phyloP scores from a whole-genome alignment of 1,139 yeast species.

The Yamadazyma sp. region DNA sequence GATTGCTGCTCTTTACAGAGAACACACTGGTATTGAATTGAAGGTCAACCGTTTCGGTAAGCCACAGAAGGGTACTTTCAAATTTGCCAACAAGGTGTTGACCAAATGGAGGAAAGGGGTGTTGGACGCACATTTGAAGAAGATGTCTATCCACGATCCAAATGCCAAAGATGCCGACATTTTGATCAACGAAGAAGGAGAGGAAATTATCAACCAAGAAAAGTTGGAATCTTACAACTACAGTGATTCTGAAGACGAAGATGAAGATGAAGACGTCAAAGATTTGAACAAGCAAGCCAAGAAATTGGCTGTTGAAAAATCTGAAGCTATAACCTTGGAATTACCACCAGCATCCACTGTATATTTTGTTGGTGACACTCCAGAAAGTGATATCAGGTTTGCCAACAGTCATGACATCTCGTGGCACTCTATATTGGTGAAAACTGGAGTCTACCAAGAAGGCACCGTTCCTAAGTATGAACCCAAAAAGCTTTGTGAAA shows the following conservation, averaged over 20 bases:
- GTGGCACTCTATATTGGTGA: conserved; percentile 82
- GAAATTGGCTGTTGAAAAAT: conserved; percentile 28
- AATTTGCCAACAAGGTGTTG: conserved; percentile 74
- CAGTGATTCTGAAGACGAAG: conserved; percentile 31
- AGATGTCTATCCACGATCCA: conserved; percentile 47
- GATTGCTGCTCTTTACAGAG: conserved; percentile 76
- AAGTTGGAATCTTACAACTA: conserved; percentile 40
- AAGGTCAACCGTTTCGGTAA: conserved; percentile 80
- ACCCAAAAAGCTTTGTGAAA: conserved; percentile 71
- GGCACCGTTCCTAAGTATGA: conserved; percentile 76
- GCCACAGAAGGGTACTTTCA: conserved; percentile 82
- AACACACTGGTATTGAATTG: conserved; percentile 76
- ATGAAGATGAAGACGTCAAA: conserved; percentile 21
- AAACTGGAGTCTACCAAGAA: conserved; percentile 83
- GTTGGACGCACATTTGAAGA: conserved; percentile 68
- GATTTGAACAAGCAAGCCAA: conserved; percentile 17
- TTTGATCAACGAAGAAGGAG: conserved; percentile 48
- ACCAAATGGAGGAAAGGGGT: conserved; percentile 77
- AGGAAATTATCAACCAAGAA: conserved; percentile 46
- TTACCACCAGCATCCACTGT: conserved; percentile 84
- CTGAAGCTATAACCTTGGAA: conserved; percentile 49
- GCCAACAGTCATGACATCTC: conserved; percentile 83
- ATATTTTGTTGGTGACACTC: conserved; percentile 91
- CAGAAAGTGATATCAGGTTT: conserved; percentile 84
- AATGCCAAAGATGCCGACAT: conserved; percentile 48